Evolutionary conservation across 345 rosid genomes (phyloP), one percentile per base, ranked within the genome.

Genomic region (Brassica incana): DNA sequence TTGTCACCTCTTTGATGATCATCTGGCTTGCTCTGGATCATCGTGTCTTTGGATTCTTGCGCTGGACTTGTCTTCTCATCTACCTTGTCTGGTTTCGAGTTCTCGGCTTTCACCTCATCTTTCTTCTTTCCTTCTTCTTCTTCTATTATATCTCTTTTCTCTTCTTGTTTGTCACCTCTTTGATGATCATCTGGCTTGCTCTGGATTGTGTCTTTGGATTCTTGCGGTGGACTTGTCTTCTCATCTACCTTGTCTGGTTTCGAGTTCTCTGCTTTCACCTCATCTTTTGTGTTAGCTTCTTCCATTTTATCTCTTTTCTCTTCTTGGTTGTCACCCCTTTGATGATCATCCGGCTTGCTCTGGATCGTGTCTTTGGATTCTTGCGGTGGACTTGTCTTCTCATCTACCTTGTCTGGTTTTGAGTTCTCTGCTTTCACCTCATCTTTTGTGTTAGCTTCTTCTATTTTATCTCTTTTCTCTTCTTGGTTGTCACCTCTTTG

Each of bases 151-250:
- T 10, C 73, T 78, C 18, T 48, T 20, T 72, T 66, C 16, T 65
- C 77, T 23, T 78, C 25, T 23, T 23, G 25, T 2, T 23, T 23
- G 25, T 23, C 25, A 23, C 25, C 25, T 23, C 25, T 69, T 14
- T 64, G 43, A 33, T 72, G 29, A 45, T 66, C 74, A 59, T 73
- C 18, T 78, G 30, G 9, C 54, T 67, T 73, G 18, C 43, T 73
- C 38, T 65, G 81, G 36, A 30, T 30, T 30, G 23, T 72, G 8
- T 45, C 54, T 45, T 45, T 45, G 54, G 54, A 45, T 45, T 45
- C 5, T 45, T 45, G 54, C 15, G 54, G 1, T 3, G 50, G 50
- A 43, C 50, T 43, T 43, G 14, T 43, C 50, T 43, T 11, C n/a
- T 43, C 3, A 8, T 38, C 45, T 38, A 38, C 45, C 45, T 38